Base-by-base conservation (phyloP, 495 filamentous ascomycete genomes). In the Cryomyces minteri region DNA sequence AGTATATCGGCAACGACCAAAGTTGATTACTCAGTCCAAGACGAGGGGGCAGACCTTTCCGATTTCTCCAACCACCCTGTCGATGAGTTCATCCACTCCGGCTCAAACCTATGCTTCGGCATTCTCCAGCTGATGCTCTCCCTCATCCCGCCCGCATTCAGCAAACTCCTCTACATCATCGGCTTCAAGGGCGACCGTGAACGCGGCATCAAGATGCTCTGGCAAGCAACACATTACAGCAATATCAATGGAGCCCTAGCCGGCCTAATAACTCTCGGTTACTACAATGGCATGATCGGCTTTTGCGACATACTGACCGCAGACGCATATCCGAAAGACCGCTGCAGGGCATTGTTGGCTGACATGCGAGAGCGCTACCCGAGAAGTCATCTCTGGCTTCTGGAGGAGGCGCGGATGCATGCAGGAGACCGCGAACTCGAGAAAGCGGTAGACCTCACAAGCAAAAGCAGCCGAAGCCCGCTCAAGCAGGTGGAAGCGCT, bases 231-330 rank as follows among this genome's bases (percentile, higher is more conserved):
- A 50, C 86, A 81, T 52, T 86, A 83, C 55, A 68, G 76, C 50
- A 94, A 93, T 54, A 72, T 96, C 58, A 87, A 94, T 54, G 90
- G 90, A 30, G 88, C 84, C 30, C 80, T 95, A 58, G 82, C 88
- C 4, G 85, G 80, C 0, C 65, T 96, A 31, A 72, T 81, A 33
- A 64, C 94, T 5, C 68, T 96, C 4, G 77, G 77, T 11, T 96
- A 83, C 55, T 93, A 94, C 62, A 90, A 95, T 53, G 82, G 77
- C 39, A 71, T 93, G 46, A 68, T 86, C 28, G 80, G 81, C 5
- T 82, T 86, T 53, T 84, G 82, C 48, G 90, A 98, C 55, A 94
- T 98, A 52, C 70, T 92, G 33, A 80, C 83, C 0, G 66, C 72
- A 42, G 65, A 68, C 6, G 80, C 80, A 8, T 87, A 87, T 50